Conservation (phyloP, 192 early-diverging fungal genomes). For the Coemansia sp. region DNA sequence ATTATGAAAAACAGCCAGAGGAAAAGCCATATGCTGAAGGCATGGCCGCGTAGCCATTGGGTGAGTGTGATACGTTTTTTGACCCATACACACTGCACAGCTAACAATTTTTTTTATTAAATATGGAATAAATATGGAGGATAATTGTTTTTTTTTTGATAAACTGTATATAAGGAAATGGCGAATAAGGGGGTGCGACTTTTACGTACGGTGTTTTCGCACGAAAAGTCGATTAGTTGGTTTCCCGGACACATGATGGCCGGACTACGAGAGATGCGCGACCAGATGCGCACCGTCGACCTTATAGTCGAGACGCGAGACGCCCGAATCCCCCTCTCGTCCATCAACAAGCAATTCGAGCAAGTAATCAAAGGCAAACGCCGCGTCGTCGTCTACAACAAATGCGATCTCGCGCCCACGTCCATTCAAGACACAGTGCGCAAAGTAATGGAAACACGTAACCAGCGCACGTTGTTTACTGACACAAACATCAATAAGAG, state of each 20-base stretch:
- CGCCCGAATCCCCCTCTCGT: constrained; percentile 89
- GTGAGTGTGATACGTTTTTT: neutral
- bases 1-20: neutral
- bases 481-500: constrained; percentile 31
- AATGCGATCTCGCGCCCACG: constrained; percentile 80
- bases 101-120: too few species aligned
- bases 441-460: constrained; percentile 42
- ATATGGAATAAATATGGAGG: too few species aligned
- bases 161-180: constrained; percentile 4
- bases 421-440: constrained; percentile 32
- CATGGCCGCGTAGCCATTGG: neutral
- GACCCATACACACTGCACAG: too few species aligned
- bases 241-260: constrained; percentile 88
- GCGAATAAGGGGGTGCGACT: constrained; percentile 1
- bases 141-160: neutral
- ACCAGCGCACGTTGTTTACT: constrained; percentile 35
- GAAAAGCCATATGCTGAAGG: neutral
- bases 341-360: constrained; percentile 83
- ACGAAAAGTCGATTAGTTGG: constrained; percentile 78
- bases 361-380: constrained; percentile 62
- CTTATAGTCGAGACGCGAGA: constrained; percentile 92
- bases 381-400: constrained; percentile 89
- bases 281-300: constrained; percentile 71
- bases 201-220: constrained; percentile 35
- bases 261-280: constrained; percentile 72